phyloP scores from a whole-genome alignment of 805 yeast species.

The Metschnikowia peoriensis region DNA sequence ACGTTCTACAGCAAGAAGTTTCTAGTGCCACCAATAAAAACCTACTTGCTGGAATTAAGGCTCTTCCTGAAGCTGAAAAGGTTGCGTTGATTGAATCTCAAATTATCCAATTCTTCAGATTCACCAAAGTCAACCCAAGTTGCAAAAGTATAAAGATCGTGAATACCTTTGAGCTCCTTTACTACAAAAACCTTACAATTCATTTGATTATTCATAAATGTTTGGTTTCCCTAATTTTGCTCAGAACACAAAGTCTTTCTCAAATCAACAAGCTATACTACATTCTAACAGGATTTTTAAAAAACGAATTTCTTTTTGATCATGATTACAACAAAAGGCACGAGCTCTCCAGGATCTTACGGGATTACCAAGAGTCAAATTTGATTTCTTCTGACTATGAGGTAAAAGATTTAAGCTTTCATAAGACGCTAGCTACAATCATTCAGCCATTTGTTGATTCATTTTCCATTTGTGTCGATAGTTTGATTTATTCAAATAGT shows the following conservation, averaged over 20 bases:
- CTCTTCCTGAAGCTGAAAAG: constrained; percentile 24
- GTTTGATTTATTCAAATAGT: constrained; percentile 15
- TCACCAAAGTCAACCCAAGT: constrained; percentile 15
- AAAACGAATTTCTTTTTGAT: constrained; percentile 44
- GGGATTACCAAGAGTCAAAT: constrained; percentile 13
- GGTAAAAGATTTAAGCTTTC: constrained; percentile 23
- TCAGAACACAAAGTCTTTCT: constrained; percentile 13
- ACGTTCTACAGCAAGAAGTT: constrained; percentile 22
- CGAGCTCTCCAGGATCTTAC: constrained; percentile 28
- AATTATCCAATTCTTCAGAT: constrained; percentile 23
- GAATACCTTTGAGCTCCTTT: constrained; percentile 54
- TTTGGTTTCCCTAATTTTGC: constrained; percentile 48
- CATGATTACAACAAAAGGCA: constrained; percentile 33
- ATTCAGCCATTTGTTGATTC: constrained; percentile 36
- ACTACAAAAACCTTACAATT: constrained; percentile 56
- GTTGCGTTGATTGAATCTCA: constrained; percentile 24
- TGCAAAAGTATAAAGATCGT: constrained; percentile 27
- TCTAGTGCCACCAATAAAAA: constrained; percentile 23
- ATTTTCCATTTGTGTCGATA: constrained; percentile 28
- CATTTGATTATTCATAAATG: constrained; percentile 54
- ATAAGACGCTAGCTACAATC: constrained; percentile 27
- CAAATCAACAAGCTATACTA: constrained; percentile 28
- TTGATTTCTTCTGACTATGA: constrained; percentile 20
- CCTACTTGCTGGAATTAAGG: constrained; percentile 20
- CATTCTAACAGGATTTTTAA: constrained; percentile 38